Conservation (phyloP, 257 asterid species). For the Datura wrightii region DNA sequence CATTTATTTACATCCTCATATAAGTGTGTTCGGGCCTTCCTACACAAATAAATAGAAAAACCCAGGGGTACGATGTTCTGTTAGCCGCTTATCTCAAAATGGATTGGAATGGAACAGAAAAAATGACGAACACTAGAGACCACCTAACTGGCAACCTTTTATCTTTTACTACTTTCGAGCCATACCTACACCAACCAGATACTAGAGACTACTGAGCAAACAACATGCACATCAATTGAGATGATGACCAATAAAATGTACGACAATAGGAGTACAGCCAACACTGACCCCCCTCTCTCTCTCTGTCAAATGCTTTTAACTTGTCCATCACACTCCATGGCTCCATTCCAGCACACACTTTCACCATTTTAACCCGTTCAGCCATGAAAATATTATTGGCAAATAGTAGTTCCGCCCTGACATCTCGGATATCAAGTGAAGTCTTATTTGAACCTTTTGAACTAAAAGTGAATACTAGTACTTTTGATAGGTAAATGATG, state of each 20-base stretch:
- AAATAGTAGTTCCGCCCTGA: background rate
- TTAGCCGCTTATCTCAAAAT: background rate
- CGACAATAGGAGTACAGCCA: background rate
- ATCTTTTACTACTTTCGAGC: background rate
- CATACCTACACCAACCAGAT: background rate
- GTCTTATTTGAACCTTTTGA: background rate
- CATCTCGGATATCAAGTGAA: background rate
- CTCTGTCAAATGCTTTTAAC: background rate
- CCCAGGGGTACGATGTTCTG: background rate
- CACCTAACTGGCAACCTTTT: background rate
- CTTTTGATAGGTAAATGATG: too few relatives aligned
- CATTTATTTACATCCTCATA: background rate
- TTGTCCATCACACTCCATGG: background rate
- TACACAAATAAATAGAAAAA: background rate
- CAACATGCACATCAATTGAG: background rate
- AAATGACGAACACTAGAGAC: background rate
- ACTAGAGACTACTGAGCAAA: background rate
- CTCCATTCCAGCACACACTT: background rate
- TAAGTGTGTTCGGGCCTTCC: background rate
- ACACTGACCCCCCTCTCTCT: background rate
- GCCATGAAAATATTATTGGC: background rate
- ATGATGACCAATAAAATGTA: background rate
- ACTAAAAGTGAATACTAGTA: background rate
- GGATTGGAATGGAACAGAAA: background rate
- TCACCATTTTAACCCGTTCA: background rate